A percentile compares a stretch with the other conserved stretches of the same genome.
Evolutionary conservation across 2,329 filamentous ascomycete species (phyloP).

Genomic region (Talaromyces sp.): DNA sequence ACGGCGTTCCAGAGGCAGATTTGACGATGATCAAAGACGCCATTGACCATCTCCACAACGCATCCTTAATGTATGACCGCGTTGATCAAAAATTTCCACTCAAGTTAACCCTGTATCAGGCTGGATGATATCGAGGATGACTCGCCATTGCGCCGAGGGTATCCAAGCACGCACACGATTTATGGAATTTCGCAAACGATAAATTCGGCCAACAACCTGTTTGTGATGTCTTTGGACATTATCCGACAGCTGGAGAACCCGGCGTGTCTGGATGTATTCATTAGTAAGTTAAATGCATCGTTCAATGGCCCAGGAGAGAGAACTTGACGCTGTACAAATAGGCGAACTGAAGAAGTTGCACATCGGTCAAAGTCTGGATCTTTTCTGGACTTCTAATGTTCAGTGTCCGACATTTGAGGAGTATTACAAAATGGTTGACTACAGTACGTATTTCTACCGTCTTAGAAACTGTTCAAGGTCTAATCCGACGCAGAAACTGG

Average conservation of each 20-base stretch:
- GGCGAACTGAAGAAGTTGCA: slow-evolving; percentile 34
- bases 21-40: slow-evolving; percentile 30
- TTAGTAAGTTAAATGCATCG: background rate
- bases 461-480: background rate
- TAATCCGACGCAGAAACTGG: slow-evolving; percentile 13
- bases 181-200: slow-evolving; percentile 42
- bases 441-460: background rate
- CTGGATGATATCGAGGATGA: slow-evolving; percentile 44
- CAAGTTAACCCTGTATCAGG: slow-evolving; percentile 9
- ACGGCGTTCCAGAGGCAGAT: slow-evolving; percentile 25
- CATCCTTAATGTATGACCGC: slow-evolving; percentile 27
- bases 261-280: slow-evolving; percentile 29
- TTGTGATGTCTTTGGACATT: slow-evolving; percentile 33
- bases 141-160: slow-evolving; percentile 37
- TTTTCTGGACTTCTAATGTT: slow-evolving; percentile 12
- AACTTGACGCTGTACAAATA: slow-evolving; percentile 8
- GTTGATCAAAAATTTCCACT: background rate
- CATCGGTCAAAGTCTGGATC: slow-evolving; percentile 26
- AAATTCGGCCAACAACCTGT: slow-evolving; percentile 42
- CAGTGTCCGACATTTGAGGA: slow-evolving; percentile 17
- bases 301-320: background rate
- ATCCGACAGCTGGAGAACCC: slow-evolving; percentile 25
- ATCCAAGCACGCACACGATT: slow-evolving; percentile 38
- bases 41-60: slow-evolving; percentile 33
- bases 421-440: slow-evolving; percentile 22